A percentile compares a stretch with the other conserved stretches of the same genome.
Conservation (phyloP, 352 stramenopile species). For the Phytophthora macrochlamydospora region DNA sequence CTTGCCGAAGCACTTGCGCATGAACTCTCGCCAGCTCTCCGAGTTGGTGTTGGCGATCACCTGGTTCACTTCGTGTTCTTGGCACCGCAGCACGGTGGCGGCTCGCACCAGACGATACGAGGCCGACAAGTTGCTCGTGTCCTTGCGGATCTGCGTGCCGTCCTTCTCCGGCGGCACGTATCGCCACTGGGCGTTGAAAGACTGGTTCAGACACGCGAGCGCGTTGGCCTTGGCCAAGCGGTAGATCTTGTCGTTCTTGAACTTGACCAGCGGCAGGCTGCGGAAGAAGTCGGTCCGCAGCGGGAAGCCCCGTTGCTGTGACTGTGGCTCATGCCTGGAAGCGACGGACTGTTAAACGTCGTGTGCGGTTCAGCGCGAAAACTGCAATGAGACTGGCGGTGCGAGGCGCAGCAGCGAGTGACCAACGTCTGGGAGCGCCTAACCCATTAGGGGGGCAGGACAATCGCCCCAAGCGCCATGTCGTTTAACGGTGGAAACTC, state of each 20-base stretch:
- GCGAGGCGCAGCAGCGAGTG: slow-evolving; percentile 7
- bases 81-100: slow-evolving; percentile 71
- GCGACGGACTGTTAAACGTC: neutral
- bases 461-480: slow-evolving; percentile 16
- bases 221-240: slow-evolving; percentile 59
- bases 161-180: slow-evolving; percentile 83
- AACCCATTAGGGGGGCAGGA: neutral
- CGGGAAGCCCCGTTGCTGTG: slow-evolving; percentile 50
- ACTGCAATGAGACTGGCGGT: slow-evolving; percentile 30
- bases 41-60: slow-evolving; percentile 73
- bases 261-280: slow-evolving; percentile 57
- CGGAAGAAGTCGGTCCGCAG: slow-evolving; percentile 79
- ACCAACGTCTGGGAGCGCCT: slow-evolving; percentile 4
- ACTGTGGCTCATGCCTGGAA: slow-evolving; percentile 22
- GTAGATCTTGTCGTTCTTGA: slow-evolving; percentile 65
- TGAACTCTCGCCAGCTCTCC: slow-evolving; percentile 77
- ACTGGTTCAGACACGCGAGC: slow-evolving; percentile 61
- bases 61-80: slow-evolving; percentile 78
- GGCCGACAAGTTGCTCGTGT: slow-evolving; percentile 76
- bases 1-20: slow-evolving; percentile 77
- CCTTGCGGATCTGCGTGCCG: slow-evolving; percentile 80
- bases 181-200: slow-evolving; percentile 83
- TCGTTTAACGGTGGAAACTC: slow-evolving; percentile 26
- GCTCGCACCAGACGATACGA: slow-evolving; percentile 72
- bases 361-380: slow-evolving; percentile 22